phyloP scores from a whole-genome alignment of 2,329 filamentous ascomycete genomes.

The Rhexocercosporidium sp. region DNA sequence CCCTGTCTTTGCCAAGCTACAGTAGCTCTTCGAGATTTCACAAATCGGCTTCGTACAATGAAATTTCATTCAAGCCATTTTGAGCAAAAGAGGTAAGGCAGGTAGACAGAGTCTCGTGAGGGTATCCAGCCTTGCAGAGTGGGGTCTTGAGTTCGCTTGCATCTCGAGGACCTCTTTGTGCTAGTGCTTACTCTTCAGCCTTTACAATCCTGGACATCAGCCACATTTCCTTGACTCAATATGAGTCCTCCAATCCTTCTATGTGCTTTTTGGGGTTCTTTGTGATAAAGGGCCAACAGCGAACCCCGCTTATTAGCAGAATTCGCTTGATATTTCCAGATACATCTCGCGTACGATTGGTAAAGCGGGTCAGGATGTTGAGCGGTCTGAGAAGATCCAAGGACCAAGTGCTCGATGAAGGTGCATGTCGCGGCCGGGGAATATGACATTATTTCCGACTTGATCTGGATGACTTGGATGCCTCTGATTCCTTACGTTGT shows the following conservation, averaged over 20 bases:
- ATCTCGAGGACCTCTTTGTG: constrained; percentile 9
- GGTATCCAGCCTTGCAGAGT: constrained; percentile 26
- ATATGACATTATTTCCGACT: background rate
- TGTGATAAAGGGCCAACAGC: constrained; percentile 9
- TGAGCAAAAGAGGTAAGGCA: constrained; percentile 10
- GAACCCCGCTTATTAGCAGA: constrained; percentile 31
- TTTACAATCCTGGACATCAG: constrained; percentile 29
- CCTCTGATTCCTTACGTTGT: background rate
- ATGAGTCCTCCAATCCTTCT: constrained; percentile 22
- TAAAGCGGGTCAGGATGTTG: background rate
- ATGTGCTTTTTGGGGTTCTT: background rate
- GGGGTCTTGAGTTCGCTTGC: constrained; percentile 27
- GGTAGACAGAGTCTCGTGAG: constrained; percentile 9
- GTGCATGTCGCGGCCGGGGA: constrained; percentile 5
- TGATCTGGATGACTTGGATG: background rate
- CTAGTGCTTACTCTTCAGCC: constrained; percentile 41
- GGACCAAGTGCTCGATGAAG: background rate
- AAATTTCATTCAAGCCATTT: background rate
- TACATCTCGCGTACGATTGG: background rate
- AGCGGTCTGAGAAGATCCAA: background rate
- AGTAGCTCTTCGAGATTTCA: background rate
- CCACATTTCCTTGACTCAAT: constrained; percentile 26
- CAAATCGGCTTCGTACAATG: background rate
- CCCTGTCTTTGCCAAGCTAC: constrained; percentile 5
- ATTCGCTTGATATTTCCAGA: constrained; percentile 29